Conservation (phyloP, 2,329 filamentous ascomycete species). For the Aspergillus clavatus region DNA sequence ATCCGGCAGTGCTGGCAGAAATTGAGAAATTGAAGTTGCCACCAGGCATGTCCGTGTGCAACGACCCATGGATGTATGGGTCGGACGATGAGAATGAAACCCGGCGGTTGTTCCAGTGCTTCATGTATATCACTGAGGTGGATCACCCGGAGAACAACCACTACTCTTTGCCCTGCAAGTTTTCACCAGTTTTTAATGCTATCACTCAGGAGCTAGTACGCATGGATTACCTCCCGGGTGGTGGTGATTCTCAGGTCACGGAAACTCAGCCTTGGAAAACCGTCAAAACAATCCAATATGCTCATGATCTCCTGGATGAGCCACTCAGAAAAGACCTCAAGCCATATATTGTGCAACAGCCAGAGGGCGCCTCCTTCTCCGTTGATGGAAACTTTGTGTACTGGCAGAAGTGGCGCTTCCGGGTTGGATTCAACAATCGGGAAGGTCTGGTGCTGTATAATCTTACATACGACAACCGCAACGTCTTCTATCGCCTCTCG, state of each 20-base stretch:
- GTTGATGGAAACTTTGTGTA: constrained; percentile 53
- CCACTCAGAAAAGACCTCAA: constrained; percentile 58
- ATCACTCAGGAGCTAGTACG: constrained; percentile 60
- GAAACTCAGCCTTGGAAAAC: constrained; percentile 55
- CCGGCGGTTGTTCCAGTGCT: constrained; percentile 38
- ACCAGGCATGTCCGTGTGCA: constrained; percentile 52
- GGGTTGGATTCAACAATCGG: constrained; percentile 57
- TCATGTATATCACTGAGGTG: constrained; percentile 34
- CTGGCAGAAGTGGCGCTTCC: constrained; percentile 64
- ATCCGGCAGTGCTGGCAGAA: constrained; percentile 53
- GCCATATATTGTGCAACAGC: constrained; percentile 60
- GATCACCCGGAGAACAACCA: constrained; percentile 36
- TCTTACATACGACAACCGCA: constrained; percentile 58
- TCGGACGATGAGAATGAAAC: constrained; percentile 36
- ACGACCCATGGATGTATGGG: constrained; percentile 67
- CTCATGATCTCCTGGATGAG: constrained; percentile 62
- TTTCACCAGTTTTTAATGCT: constrained; percentile 49
- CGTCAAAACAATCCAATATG: constrained; percentile 47
- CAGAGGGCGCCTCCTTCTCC: constrained; percentile 60
- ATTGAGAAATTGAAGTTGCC: constrained; percentile 57
- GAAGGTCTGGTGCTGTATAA: constrained; percentile 66
- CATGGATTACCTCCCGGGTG: constrained; percentile 66
- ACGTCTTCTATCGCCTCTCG: constrained; percentile 62
- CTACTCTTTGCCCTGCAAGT: constrained; percentile 34
- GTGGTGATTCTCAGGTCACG: constrained; percentile 55